Evolutionary conservation across 2,329 filamentous ascomycete species (phyloP).

Genomic region (Penicillium sp.): DNA sequence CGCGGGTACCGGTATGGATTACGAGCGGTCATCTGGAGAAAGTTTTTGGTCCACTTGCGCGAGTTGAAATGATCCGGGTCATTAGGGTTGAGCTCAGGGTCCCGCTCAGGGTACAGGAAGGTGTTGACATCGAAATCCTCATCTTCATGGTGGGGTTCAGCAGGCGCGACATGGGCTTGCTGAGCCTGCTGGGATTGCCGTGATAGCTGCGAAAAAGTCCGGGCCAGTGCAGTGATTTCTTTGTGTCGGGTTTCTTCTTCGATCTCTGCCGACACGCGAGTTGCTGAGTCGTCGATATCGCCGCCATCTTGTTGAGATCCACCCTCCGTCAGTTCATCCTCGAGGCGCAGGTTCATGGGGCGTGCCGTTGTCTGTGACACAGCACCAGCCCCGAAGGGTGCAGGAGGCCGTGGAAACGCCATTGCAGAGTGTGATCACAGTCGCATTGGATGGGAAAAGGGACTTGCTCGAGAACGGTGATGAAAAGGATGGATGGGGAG

Average conservation of each 20-base stretch:
- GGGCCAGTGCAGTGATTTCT: slow-evolving; percentile 34
- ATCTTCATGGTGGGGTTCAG: slow-evolving; percentile 2
- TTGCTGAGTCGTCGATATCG: slow-evolving; percentile 1
- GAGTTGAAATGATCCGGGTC: slow-evolving; percentile 45
- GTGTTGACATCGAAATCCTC: slow-evolving; percentile 33
- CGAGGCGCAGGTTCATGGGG: slow-evolving; percentile 9
- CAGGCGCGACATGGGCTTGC: slow-evolving; percentile 18
- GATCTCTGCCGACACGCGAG: slow-evolving; percentile 26
- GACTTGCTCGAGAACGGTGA: not conserved
- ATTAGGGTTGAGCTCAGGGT: slow-evolving; percentile 46
- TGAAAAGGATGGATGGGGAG: not conserved
- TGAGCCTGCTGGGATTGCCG: slow-evolving; percentile 22
- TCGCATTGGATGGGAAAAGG: slow-evolving; percentile 1
- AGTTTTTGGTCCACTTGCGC: slow-evolving; percentile 49
- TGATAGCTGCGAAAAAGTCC: slow-evolving; percentile 35
- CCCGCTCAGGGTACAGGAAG: slow-evolving; percentile 36
- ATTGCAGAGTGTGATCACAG: slow-evolving; percentile 1
- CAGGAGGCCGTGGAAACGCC: slow-evolving; percentile 18
- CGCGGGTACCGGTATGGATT: slow-evolving; percentile 37
- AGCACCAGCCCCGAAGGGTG: slow-evolving; percentile 20
- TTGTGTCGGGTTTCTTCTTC: slow-evolving; percentile 28
- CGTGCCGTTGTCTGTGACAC: slow-evolving; percentile 7
- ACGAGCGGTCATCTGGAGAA: slow-evolving; percentile 33
- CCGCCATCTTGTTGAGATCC: not conserved
- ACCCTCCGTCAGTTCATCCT: slow-evolving; percentile 16